These are phyloP conservation scores for Globisporangium nodosum DNA, from an alignment of 352 stramenopile genomes.

Conservation along the genomic window DNA sequence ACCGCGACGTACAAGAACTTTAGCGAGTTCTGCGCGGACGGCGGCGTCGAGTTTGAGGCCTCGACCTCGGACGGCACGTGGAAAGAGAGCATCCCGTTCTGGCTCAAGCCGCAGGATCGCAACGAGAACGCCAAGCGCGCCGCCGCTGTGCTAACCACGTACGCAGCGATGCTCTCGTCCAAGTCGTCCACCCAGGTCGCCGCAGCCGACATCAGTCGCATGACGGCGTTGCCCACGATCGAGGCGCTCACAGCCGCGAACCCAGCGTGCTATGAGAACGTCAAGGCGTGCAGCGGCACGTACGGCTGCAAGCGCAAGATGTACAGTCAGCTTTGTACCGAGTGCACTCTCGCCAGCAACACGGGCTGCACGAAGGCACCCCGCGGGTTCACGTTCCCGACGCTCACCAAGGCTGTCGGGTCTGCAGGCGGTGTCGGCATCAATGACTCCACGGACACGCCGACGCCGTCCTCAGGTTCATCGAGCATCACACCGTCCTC, in stretches of 20 bases:
- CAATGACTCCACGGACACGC: constrained; percentile 27
- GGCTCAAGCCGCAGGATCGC: constrained; percentile 45
- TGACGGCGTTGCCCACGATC: constrained; percentile 42
- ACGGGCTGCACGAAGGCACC: not conserved
- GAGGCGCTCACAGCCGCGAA: constrained; percentile 35
- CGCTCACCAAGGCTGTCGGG: constrained; percentile 3
- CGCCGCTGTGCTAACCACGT: constrained; percentile 34
- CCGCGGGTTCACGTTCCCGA: constrained; percentile 2
- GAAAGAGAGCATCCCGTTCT: constrained; percentile 49
- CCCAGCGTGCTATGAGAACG: constrained; percentile 60
- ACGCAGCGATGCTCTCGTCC: constrained; percentile 28
- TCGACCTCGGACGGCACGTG: constrained; percentile 25
- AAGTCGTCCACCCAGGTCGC: constrained; percentile 28
- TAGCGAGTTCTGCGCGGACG: constrained; percentile 53
- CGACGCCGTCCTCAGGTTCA: too few species aligned
- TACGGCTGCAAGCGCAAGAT: constrained; percentile 56
- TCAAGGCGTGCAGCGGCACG: constrained; percentile 34
- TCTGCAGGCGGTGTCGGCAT: constrained; percentile 4
- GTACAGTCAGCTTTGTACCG: constrained; percentile 52
- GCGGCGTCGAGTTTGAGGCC: constrained; percentile 60
- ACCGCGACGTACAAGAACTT: constrained; percentile 49
- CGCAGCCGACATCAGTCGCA: constrained; percentile 4
- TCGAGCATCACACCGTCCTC: constrained; percentile 10
- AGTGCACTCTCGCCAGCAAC: constrained; percentile 23
- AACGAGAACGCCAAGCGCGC: constrained; percentile 38